These are phyloP conservation scores for Scheffersomyces ergatensis DNA, from an alignment of 805 yeast genomes.

Conservation along the genomic window DNA sequence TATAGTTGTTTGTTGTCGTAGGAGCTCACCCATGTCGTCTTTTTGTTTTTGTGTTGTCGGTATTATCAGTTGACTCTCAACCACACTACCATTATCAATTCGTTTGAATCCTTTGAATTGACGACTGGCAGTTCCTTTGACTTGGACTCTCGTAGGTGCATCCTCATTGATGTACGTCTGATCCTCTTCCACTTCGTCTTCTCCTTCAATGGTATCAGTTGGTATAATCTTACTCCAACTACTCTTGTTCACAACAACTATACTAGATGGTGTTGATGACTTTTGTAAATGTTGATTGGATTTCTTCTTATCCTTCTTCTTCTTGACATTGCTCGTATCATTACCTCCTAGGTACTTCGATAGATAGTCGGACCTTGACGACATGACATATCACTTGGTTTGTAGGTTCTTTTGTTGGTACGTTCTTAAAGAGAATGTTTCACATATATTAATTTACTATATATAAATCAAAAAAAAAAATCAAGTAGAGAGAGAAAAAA, in stretches of 20 bases:
- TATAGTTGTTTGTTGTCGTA: constrained; percentile 32
- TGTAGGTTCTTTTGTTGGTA: no score
- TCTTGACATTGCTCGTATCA: constrained; percentile 1
- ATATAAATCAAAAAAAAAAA: no score
- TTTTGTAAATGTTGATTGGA: constrained; percentile 12
- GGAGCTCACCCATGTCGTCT: background rate
- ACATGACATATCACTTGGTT: no score
- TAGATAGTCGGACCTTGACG: constrained; percentile 28
- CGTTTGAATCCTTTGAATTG: constrained; percentile 33
- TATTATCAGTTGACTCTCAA: constrained; percentile 1
- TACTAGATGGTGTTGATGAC: constrained; percentile 1
- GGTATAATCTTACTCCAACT: background rate
- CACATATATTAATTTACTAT: no score
- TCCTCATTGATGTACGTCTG: constrained; percentile 13
- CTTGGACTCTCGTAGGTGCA: constrained; percentile 21
- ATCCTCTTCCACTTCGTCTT: constrained; percentile 6
- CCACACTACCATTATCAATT: constrained; percentile 26
- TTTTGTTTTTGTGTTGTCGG: constrained; percentile 2
- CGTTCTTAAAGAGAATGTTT: no score
- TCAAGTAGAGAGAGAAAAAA: no score
- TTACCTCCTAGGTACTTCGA: constrained; percentile 20
- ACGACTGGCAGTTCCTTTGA: constrained; percentile 4
- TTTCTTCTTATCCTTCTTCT: constrained; percentile 10
- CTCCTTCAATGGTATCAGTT: constrained; percentile 5
- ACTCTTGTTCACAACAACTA: constrained; percentile 2